Percentiles rank a stretch among this genome's conserved stretches.
Conservation (phyloP, 306 rosid species). For the Argentina anserina region DNA sequence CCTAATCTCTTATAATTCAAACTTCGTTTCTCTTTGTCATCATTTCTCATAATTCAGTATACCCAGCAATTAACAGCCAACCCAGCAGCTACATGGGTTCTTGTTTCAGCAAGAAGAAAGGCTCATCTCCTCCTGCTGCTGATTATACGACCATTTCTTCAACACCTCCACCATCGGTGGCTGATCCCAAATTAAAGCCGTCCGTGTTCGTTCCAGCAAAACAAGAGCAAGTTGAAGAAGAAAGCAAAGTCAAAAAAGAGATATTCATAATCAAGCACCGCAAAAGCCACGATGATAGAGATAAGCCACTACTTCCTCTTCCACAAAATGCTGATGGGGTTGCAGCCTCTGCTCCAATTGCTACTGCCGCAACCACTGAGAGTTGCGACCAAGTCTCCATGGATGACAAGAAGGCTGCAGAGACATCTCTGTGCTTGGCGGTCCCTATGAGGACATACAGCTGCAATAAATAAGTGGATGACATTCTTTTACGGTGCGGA, state of each 20-base stretch:
- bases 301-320: constrained; percentile 23
- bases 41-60: background rate
- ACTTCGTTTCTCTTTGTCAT: background rate
- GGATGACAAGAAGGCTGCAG: constrained; percentile 22
- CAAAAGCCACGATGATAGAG: constrained; percentile 79
- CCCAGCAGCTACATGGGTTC: constrained; percentile 51
- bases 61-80: constrained; percentile 12
- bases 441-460: constrained; percentile 71
- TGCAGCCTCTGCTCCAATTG: constrained; percentile 3
- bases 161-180: constrained; percentile 11
- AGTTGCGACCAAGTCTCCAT: background rate
- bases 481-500: constrained; percentile 90
- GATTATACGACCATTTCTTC: constrained; percentile 30
- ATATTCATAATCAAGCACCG: constrained; percentile 74
- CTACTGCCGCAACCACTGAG: constrained; percentile 1
- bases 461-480: constrained; percentile 91
- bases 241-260: constrained; percentile 54
- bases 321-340: background rate
- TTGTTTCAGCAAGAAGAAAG: constrained; percentile 82
- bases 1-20: constrained; percentile 24
- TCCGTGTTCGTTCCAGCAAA: constrained; percentile 15
- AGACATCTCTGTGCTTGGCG: constrained; percentile 27
- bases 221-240: constrained; percentile 21
- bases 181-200: constrained; percentile 20
- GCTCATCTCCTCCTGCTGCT: constrained; percentile 18